Percentiles rank a stretch among this genome's conserved stretches.
Evolutionary conservation across 2,329 filamentous ascomycete species (phyloP).

Genomic region (Trichoderma sp.): DNA sequence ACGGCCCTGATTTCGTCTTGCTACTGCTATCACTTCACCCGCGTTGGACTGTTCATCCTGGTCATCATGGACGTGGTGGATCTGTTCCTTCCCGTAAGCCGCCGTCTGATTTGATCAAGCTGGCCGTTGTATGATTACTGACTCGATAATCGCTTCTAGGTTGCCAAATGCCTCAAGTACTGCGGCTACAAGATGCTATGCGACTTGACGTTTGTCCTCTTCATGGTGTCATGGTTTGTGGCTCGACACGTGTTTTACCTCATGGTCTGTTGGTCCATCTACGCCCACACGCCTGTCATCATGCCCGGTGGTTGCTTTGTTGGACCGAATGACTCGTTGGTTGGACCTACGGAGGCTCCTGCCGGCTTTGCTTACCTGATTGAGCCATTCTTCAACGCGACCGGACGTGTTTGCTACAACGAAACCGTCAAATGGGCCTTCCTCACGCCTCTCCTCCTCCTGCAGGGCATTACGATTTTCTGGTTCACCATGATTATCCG

Average conservation of each 20-base stretch:
- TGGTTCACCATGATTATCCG: slow-evolving; percentile 91
- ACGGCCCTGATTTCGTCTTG: slow-evolving; percentile 76
- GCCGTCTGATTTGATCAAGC: background rate
- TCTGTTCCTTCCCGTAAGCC: slow-evolving; percentile 76
- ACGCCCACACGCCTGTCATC: slow-evolving; percentile 60
- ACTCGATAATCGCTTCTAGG: slow-evolving; percentile 47
- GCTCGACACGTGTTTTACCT: slow-evolving; percentile 81
- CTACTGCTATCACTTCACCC: slow-evolving; percentile 84
- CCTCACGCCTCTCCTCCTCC: slow-evolving; percentile 70
- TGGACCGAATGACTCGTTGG: slow-evolving; percentile 56
- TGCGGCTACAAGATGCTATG: slow-evolving; percentile 73
- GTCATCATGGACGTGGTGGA: slow-evolving; percentile 94
- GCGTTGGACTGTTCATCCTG: slow-evolving; percentile 85
- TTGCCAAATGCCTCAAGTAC: slow-evolving; percentile 94
- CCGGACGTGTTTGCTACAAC: slow-evolving; percentile 80
- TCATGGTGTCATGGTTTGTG: slow-evolving; percentile 82
- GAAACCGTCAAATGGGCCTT: slow-evolving; percentile 74
- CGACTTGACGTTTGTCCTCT: slow-evolving; percentile 81
- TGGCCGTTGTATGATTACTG: background rate
- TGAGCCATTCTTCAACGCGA: slow-evolving; percentile 70
- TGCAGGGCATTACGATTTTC: slow-evolving; percentile 78
- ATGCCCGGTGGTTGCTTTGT: slow-evolving; percentile 73
- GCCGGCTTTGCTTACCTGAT: slow-evolving; percentile 61
- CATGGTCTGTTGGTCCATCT: slow-evolving; percentile 80
- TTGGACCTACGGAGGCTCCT: slow-evolving; percentile 54